Evolutionary conservation across 139 green algal species (phyloP).

Genomic region (Micractinium sp.): DNA sequence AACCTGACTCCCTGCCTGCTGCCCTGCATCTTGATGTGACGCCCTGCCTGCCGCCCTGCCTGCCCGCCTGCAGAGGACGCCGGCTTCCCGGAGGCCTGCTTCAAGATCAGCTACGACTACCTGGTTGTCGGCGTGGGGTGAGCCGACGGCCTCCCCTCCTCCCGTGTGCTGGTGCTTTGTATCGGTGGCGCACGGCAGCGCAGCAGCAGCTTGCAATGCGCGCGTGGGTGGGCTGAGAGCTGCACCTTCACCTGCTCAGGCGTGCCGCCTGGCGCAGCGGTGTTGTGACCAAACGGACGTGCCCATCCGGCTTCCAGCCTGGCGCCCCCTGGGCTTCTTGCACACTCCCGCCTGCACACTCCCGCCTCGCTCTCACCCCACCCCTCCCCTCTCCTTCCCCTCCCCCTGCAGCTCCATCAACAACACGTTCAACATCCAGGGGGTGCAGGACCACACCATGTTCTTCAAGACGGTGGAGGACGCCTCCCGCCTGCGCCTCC

Average conservation of each 20-base stretch:
- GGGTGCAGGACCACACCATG: conserved; percentile 84
- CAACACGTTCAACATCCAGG: conserved; percentile 94
- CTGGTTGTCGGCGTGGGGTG: conserved; percentile 85
- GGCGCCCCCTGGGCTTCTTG: no score
- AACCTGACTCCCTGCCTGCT: background rate
- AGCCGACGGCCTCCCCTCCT: no score
- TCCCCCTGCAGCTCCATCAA: conserved; percentile 59
- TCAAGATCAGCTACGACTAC: conserved; percentile 87
- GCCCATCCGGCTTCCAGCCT: no score
- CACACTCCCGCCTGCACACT: no score
- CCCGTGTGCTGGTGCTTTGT: no score
- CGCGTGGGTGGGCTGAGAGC: no score
- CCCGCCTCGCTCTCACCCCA: no score
- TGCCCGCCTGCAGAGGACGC: conserved; percentile 57
- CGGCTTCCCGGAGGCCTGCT: conserved; percentile 82
- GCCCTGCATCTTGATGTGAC: background rate
- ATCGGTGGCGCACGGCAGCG: no score
- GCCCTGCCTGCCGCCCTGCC: background rate
- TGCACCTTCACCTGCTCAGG: no score
- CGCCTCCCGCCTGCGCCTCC: conserved; percentile 70
- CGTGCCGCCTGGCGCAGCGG: no score
- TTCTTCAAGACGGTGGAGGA: conserved; percentile 93
- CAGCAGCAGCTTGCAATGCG: no score
- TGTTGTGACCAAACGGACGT: no score
- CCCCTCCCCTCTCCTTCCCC: background rate